These are phyloP conservation scores for Hymenoscyphus albidus DNA, from an alignment of 2,329 filamentous ascomycete species.

Conservation along the genomic window DNA sequence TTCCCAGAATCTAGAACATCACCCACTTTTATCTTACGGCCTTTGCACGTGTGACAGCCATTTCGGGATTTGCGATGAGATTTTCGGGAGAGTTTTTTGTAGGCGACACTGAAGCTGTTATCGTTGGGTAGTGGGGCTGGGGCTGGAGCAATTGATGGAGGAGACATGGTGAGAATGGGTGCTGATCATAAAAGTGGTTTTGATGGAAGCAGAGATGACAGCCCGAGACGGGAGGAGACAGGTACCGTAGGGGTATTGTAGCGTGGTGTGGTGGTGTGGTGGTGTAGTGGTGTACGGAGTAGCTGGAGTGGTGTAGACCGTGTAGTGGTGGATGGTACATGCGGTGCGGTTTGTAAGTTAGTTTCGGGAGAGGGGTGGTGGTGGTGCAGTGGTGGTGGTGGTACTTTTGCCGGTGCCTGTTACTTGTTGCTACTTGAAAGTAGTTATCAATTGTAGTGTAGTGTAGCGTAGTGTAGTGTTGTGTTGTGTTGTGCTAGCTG, in stretches of 20 bases:
- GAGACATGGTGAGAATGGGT: not conserved
- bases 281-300: not conserved
- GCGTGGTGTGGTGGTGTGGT: not conserved
- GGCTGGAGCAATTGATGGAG: not conserved
- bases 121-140: not conserved
- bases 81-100: constrained; percentile 11
- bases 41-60: constrained; percentile 15
- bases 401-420: too few species aligned
- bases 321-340: too few species aligned
- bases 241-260: not conserved
- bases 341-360: too few species aligned
- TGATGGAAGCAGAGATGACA: not conserved
- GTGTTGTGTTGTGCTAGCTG: too few species aligned
- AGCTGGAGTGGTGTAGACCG: too few species aligned
- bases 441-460: too few species aligned
- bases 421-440: too few species aligned
- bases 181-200: not conserved
- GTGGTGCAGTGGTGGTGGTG: too few species aligned
- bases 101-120: not conserved
- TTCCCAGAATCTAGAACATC: not conserved
- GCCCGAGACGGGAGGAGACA: not conserved
- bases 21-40: constrained; percentile 13
- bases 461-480: too few species aligned
- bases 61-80: constrained; percentile 15
- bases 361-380: too few species aligned